Percentiles rank a stretch among this genome's conserved stretches.
Evolutionary conservation across 78 protist species (phyloP).

Genomic region (Dictyostelium intermedium): DNA sequence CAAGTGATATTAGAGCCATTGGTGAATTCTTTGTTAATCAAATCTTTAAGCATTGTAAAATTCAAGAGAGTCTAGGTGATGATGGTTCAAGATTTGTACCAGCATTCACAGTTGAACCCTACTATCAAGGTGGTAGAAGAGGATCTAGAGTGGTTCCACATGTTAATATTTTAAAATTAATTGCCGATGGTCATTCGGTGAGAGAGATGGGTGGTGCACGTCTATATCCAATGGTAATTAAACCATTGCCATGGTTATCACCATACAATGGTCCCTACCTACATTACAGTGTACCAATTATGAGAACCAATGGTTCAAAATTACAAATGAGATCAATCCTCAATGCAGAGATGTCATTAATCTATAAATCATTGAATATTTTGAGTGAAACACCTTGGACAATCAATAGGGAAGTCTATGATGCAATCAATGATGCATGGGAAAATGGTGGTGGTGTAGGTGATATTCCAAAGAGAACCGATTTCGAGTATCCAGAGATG

Average conservation of each 20-base stretch:
- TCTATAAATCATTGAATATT: conserved; percentile 75
- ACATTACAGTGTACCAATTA: conserved; percentile 20
- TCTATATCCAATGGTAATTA: conserved; percentile 53
- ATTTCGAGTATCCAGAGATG: conserved; percentile 40
- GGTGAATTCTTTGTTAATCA: not conserved
- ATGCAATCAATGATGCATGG: conserved; percentile 36
- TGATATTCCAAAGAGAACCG: conserved; percentile 26
- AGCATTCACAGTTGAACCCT: conserved; percentile 8
- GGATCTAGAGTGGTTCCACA: not conserved
- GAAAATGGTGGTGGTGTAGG: conserved; percentile 73
- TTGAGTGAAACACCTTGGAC: conserved; percentile 84
- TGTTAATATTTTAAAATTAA: not conserved
- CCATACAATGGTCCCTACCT: conserved; percentile 35
- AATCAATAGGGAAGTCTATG: conserved; percentile 61
- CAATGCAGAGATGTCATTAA: conserved; percentile 15
- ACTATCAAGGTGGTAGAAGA: not conserved
- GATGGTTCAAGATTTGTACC: not conserved
- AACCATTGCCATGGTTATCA: conserved; percentile 53
- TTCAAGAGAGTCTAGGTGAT: conserved; percentile 8
- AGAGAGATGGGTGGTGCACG: conserved; percentile 36
- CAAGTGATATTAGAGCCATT: not conserved
- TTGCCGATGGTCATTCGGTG: conserved; percentile 27
- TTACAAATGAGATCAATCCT: conserved; percentile 20
- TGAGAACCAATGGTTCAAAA: conserved; percentile 45
- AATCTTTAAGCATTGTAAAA: not conserved